Evolutionary conservation across 208 protist genomes (phyloP).

Genomic region (Crithidia fasciculata): DNA sequence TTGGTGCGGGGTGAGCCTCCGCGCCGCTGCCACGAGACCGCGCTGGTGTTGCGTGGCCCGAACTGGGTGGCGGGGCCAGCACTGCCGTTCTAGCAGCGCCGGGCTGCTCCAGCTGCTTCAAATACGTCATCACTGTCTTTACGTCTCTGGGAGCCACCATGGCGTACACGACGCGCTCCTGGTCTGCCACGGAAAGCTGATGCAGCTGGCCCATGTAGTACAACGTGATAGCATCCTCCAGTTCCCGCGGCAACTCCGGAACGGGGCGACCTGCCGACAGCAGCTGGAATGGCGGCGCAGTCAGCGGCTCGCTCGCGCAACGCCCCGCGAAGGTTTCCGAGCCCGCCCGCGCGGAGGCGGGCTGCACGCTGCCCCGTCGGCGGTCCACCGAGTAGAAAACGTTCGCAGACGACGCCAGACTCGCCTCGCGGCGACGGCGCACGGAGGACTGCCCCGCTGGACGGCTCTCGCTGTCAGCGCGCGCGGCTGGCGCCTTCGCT

Average conservation of each 20-base stretch:
- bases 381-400: conserved; percentile 3
- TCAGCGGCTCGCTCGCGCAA: not conserved
- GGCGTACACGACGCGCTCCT: conserved; percentile 49
- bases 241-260: conserved; percentile 40
- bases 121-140: conserved; percentile 47
- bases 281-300: conserved; percentile 23
- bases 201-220: conserved; percentile 53
- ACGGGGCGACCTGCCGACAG: conserved; percentile 34
- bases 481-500: not conserved
- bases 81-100: conserved; percentile 1
- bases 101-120: conserved; percentile 42
- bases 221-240: conserved; percentile 43
- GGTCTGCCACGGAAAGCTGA: conserved; percentile 38
- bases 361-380: conserved; percentile 1
- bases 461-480: conserved; percentile 5
- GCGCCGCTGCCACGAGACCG: not conserved
- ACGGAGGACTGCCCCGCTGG: conserved; percentile 3
- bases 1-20: conserved; percentile 3
- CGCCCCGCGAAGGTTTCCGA: not conserved
- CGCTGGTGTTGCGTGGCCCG: conserved; percentile 2
- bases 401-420: conserved; percentile 1
- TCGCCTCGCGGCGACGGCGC: conserved; percentile 13
- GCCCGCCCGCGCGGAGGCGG: not conserved
- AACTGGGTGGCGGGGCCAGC: conserved; percentile 2
- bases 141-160: conserved; percentile 33